Conservation (phyloP, 495 filamentous ascomycete genomes). For the Niebla homalea region DNA sequence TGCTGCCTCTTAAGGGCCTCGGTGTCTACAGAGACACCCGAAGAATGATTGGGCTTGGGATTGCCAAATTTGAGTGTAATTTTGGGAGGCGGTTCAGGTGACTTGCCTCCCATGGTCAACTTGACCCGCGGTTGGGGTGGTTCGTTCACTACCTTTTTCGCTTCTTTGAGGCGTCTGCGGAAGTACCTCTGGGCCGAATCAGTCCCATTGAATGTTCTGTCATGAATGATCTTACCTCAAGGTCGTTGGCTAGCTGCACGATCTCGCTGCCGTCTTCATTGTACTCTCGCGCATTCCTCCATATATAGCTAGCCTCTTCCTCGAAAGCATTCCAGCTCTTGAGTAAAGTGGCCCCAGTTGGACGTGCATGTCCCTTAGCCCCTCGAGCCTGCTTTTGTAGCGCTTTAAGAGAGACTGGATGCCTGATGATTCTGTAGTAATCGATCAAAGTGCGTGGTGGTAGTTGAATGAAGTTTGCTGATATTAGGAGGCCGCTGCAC, state of each 20-base stretch:
- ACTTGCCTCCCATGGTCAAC: constrained; percentile 49
- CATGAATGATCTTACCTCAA: constrained; percentile 43
- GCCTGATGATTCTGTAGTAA: constrained; percentile 63
- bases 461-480: constrained; percentile 51
- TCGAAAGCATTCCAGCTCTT: constrained; percentile 71
- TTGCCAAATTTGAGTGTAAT: constrained; percentile 30
- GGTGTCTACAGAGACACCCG: constrained; percentile 36
- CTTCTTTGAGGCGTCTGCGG: constrained; percentile 48
- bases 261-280: constrained; percentile 83
- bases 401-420: constrained; percentile 57
- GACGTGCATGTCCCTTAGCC: constrained; percentile 46
- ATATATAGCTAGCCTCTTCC: constrained; percentile 61
- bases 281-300: constrained; percentile 74
- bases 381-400: constrained; percentile 61
- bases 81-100: constrained; percentile 39
- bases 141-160: constrained; percentile 50
- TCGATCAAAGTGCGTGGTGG: constrained; percentile 50
- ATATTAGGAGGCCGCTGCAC: constrained; percentile 39
- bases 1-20: constrained; percentile 36
- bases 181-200: constrained; percentile 42
- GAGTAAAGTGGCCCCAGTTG: constrained; percentile 55
- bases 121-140: constrained; percentile 63
- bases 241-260: constrained; percentile 51
- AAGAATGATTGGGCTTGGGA: constrained; percentile 23
- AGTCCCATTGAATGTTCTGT: background rate